Evolutionary conservation across 208 protist genomes (phyloP).

Genomic region (Leishmania braziliensis): DNA sequence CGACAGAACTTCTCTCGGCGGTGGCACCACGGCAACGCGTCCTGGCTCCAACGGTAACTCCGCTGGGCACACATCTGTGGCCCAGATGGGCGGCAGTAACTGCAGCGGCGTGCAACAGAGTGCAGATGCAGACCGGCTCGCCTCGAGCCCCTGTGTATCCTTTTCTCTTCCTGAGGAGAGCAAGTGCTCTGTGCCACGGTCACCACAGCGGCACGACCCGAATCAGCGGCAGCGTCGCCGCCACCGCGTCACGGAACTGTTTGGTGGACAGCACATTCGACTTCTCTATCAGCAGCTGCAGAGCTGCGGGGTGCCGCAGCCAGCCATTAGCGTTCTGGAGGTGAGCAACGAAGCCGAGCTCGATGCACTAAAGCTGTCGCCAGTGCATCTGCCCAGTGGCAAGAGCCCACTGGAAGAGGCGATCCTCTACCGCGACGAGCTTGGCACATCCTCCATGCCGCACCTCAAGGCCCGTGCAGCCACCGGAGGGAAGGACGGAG

Average conservation of each 20-base stretch:
- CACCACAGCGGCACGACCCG: background rate
- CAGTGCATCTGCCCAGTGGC: background rate
- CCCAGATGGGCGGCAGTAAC: background rate
- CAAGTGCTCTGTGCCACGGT: background rate
- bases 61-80: background rate
- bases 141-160: background rate
- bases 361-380: background rate
- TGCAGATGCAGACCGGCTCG: background rate
- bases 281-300: slow-evolving; percentile 32
- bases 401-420: background rate
- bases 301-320: slow-evolving; percentile 29
- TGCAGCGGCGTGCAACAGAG: background rate
- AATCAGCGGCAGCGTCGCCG: background rate
- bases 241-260: slow-evolving; percentile 20
- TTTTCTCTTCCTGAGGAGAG: background rate
- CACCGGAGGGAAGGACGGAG: background rate
- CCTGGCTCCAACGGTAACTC: background rate
- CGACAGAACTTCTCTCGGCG: background rate
- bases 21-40: background rate
- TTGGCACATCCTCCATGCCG: background rate
- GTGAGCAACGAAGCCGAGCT: slow-evolving; percentile 15
- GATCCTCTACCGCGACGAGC: background rate
- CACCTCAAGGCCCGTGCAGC: background rate
- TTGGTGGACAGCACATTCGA: slow-evolving; percentile 27
- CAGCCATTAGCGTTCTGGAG: slow-evolving; percentile 32